Evolutionary conservation across 352 stramenopile species (phyloP).

Genomic region (Pythium sp.): DNA sequence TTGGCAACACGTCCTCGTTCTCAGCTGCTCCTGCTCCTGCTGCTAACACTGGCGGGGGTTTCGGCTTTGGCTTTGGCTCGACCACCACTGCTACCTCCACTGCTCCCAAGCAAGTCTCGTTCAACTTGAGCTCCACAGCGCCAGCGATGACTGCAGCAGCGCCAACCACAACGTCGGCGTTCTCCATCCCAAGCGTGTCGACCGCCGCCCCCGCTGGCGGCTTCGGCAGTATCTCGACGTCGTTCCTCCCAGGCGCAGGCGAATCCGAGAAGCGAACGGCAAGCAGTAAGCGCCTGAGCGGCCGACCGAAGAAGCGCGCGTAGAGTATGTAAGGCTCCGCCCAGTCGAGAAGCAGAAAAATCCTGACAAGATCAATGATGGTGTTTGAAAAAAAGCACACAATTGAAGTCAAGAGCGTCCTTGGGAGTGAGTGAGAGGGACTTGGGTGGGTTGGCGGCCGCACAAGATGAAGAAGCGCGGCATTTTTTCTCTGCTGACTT

Average conservation of each 20-base stretch:
- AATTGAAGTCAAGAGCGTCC: neutral
- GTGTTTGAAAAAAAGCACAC: neutral
- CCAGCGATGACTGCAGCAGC: conserved; percentile 24
- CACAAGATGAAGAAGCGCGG: conserved; percentile 13
- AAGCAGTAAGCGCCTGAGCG: conserved; percentile 17
- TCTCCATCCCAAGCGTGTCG: conserved; percentile 21
- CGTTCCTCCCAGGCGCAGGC: conserved; percentile 33
- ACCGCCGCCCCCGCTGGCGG: conserved; percentile 23
- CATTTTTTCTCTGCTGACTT: neutral
- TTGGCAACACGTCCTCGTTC: conserved; percentile 11
- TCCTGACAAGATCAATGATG: neutral
- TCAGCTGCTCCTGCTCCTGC: conserved; percentile 2
- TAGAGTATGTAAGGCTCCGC: conserved; percentile 22
- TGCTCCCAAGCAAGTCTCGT: conserved; percentile 58
- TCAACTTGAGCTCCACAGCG: conserved; percentile 36
- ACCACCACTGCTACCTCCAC: conserved; percentile 19
- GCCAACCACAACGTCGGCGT: conserved; percentile 25
- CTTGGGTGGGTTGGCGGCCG: conserved; percentile 10
- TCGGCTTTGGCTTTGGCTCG: conserved; percentile 41
- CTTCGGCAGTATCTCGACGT: conserved; percentile 45
- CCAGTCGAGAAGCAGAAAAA: conserved; percentile 2
- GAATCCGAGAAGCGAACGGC: conserved; percentile 16
- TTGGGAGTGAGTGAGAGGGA: neutral
- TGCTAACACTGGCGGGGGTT: conserved; percentile 1
- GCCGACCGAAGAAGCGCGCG: conserved; percentile 20